phyloP scores from a whole-genome alignment of 2,329 filamentous ascomycete genomes.

The Penicillium sp. region DNA sequence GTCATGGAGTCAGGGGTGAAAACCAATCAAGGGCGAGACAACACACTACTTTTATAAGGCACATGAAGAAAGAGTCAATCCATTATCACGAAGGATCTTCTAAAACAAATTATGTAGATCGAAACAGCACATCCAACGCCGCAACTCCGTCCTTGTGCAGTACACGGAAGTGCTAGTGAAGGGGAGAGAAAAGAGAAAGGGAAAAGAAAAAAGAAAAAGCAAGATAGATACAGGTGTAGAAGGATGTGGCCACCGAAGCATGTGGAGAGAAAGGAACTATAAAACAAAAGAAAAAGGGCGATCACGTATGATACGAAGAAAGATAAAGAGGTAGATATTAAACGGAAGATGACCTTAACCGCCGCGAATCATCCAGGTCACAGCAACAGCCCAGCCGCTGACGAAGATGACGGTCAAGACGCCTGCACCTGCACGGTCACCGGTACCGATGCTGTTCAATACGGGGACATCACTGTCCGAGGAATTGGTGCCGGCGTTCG shows the following conservation, averaged over 20 bases:
- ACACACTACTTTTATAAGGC: neutral
- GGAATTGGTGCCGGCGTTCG: slow-evolving; percentile 38
- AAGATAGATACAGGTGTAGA: slow-evolving; percentile 13
- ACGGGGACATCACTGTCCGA: slow-evolving; percentile 9
- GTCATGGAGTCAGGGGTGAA: neutral
- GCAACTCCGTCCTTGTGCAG: slow-evolving; percentile 6
- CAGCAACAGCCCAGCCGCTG: slow-evolving; percentile 24
- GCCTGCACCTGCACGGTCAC: slow-evolving; percentile 38
- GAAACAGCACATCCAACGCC: slow-evolving; percentile 5
- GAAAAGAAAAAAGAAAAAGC: neutral
- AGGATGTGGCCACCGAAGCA: slow-evolving; percentile 1
- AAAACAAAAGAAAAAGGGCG: slow-evolving; percentile 10
- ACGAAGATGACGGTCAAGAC: slow-evolving; percentile 35
- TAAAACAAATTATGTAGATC: neutral
- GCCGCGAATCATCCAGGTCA: slow-evolving; percentile 34
- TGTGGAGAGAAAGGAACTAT: slow-evolving; percentile 11
- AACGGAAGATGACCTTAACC: slow-evolving; percentile 10
- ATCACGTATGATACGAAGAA: slow-evolving; percentile 9
- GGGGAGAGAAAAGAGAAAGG: neutral
- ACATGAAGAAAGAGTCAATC: neutral
- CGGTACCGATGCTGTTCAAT: slow-evolving; percentile 29
- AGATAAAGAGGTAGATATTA: neutral
- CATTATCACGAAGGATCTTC: neutral
- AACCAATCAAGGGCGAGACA: slow-evolving; percentile 3
- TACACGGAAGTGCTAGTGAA: slow-evolving; percentile 5